A percentile compares a stretch with the other conserved stretches of the same genome.
These are phyloP conservation scores for Citropsis articulata DNA, from an alignment of 345 rosid genomes.

Conservation along the genomic window DNA sequence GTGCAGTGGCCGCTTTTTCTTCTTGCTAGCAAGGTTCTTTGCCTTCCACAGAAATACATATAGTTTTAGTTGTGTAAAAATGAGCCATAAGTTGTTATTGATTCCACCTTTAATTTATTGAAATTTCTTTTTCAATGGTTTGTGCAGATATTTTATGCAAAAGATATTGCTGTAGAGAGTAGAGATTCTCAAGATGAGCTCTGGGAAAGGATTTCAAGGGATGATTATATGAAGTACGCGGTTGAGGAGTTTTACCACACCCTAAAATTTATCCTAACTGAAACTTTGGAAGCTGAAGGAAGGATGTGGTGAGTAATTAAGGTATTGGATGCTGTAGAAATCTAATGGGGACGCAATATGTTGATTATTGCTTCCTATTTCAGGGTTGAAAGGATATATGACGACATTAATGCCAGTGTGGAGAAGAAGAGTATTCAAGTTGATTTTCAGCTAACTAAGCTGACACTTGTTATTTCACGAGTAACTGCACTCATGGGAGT, in stretches of 20 bases:
- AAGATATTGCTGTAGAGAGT: slow-evolving; percentile 75
- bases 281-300: slow-evolving; percentile 85
- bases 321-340: slow-evolving; percentile 15
- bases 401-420: slow-evolving; percentile 56
- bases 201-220: slow-evolving; percentile 78
- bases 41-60: slow-evolving; percentile 10
- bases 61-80: neutral
- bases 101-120: neutral
- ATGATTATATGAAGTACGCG: slow-evolving; percentile 94
- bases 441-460: slow-evolving; percentile 71
- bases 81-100: neutral
- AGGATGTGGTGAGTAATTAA: slow-evolving; percentile 64
- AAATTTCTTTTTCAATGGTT: neutral
- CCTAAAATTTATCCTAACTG: slow-evolving; percentile 61
- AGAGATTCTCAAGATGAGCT: slow-evolving; percentile 78
- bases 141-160: slow-evolving; percentile 79
- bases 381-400: slow-evolving; percentile 89
- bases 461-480: slow-evolving; percentile 73
- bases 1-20: slow-evolving; percentile 99
- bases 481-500: slow-evolving; percentile 80
- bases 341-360: neutral
- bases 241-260: slow-evolving; percentile 80
- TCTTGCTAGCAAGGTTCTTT: slow-evolving; percentile 92
- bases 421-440: slow-evolving; percentile 40
- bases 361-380: slow-evolving; percentile 20